Evolutionary conservation across 768 basidiomycete species (phyloP), one percentile per base, ranked within the genome.

Genomic region (Phaeotremella skinneri): DNA sequence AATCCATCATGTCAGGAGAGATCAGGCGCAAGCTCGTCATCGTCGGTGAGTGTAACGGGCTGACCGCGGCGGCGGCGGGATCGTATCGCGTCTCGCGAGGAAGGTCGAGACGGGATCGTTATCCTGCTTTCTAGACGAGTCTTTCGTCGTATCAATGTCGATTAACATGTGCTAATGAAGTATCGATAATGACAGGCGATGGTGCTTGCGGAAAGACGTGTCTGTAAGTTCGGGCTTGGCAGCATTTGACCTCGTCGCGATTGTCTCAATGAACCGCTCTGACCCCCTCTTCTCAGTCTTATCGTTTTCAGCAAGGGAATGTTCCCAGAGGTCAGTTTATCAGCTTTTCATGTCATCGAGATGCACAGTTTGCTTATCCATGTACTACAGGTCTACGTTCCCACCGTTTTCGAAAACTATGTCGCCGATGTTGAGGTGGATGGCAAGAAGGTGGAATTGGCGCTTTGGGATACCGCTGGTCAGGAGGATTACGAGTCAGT

Each of bases 331-430:
- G 70, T 72, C 34, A 48, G 59, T 59, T 39, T 42, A 59, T 37
- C 32, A 45, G 26, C 30, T 49, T 21, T 21, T 26, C 21, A 26
- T 48, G 17, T 48, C 21, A 21, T 31, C 20, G 4, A 30, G 47
- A 41, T 23, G 55, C 52, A 37, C 57, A 26, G 25, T 39, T 43
- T 42, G 17, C 49, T 37, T 30, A 55, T 34, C 55, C 42, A 21
- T 57, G n/a, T 20, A 34, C 29, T 26, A 41, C 67, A 98, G 94
- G 96, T 98, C 70, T 98, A 98, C 76, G 92, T 98, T 63, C 96
- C 96, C 50, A 99, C 96, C 59, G 96, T 99, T 52, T 99, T 98
- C 70, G 96, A 99, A 83, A 97, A 97, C 85, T 96, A 97, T 78
- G 94, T 96, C 56, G 94, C 94, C 68, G 93, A 98, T 78, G 92